Evolutionary conservation across 208 protist genomes (phyloP).

Genomic region (Trypanosoma brucei): DNA sequence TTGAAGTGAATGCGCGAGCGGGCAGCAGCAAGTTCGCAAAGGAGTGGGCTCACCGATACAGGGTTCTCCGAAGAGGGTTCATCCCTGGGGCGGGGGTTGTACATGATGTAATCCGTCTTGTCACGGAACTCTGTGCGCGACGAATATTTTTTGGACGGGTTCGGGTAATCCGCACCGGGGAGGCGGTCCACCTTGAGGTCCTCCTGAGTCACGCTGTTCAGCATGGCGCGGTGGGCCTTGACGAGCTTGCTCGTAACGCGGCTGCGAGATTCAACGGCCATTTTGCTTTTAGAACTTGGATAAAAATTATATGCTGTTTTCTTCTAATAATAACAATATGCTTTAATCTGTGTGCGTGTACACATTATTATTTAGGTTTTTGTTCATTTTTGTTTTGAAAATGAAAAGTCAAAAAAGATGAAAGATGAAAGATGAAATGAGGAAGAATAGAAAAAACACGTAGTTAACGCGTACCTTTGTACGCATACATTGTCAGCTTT

Average conservation of each 20-base stretch:
- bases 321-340: neutral
- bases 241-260: constrained; percentile 48
- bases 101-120: constrained; percentile 85
- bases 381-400: no score
- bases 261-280: constrained; percentile 25
- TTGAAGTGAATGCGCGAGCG: constrained; percentile 88
- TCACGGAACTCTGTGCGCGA: constrained; percentile 67
- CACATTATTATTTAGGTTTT: no score
- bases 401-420: no score
- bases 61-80: constrained; percentile 49
- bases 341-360: no score
- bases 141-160: constrained; percentile 81
- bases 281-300: neutral
- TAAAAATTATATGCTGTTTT: constrained; percentile 12
- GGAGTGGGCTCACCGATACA: constrained; percentile 60
- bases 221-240: constrained; percentile 35
- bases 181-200: constrained; percentile 81
- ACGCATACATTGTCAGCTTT: no score
- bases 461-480: no score
- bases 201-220: constrained; percentile 51
- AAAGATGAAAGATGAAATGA: no score
- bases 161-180: constrained; percentile 60
- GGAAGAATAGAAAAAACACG: no score
- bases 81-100: constrained; percentile 73
- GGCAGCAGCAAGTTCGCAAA: constrained; percentile 74